Base-by-base conservation (phyloP, 352 stramenopile species). In the Hyaloperonospora brassicae region DNA sequence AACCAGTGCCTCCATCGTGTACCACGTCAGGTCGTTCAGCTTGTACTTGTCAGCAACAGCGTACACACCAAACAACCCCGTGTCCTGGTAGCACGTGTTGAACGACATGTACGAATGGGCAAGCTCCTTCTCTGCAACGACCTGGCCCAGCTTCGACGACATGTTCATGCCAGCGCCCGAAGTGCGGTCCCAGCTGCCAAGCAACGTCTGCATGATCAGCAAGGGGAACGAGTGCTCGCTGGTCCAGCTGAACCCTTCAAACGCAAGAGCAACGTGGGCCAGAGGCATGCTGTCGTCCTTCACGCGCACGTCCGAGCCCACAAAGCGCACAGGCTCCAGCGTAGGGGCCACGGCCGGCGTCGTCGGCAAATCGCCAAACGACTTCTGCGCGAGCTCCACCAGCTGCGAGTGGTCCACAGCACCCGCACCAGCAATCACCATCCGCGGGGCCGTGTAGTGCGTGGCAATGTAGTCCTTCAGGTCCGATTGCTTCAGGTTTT, bases 61-160 rank as follows among this genome's bases (percentile, higher is more conserved):
- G 80, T 99, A 99, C 36, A 99, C 80, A 57, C 97, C 97, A 68
- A 99, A 99, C 31, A 99, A 85, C 57, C 97, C 97, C 36, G 96
- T 99, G 74, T 99, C 97, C 79, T 99, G 98, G 87, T 99, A 99
- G 80, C 93, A 98, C 56, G 96, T 99, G 85, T 99, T 99, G 83
- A 99, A 99, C 25, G 95, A 97, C 70, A 95, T 97, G 76, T 98
- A 96, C 47, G 86, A 98, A 80, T 99, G 95, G 39, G 94, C 96
- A 31, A 98, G 78, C 70, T 98, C 94, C 67, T 97, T 87, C 64
- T 96, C 79, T 11, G 96, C 96, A 7, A 99, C 81, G 59, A 96
- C 90, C 74, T 98, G 89, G 55, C 95, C 97, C n/a, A 99, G 76
- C 64, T 96, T 94, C 34, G 87, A 98, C 52, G 91, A 93, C 66